These are phyloP conservation scores for Aeschynomene evenia DNA, from an alignment of 306 rosid genomes.

Conservation along the genomic window DNA sequence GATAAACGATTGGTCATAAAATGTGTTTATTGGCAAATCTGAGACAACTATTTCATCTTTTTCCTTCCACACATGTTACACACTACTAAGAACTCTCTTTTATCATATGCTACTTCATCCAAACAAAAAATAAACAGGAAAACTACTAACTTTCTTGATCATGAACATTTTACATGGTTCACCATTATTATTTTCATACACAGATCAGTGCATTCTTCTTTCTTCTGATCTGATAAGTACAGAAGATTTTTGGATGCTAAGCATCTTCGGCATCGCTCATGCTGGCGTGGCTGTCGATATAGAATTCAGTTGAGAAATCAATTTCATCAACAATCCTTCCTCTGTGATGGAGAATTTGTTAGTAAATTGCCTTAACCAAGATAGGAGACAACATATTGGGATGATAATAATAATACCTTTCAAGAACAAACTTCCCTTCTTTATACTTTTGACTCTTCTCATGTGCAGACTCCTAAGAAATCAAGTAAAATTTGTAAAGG, in stretches of 20 bases:
- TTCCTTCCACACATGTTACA: neutral
- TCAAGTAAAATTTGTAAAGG: neutral
- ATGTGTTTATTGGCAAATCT: no score
- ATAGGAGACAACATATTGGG: neutral
- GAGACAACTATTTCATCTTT: conserved; percentile 9
- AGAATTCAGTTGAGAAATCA: conserved; percentile 64
- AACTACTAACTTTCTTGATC: neutral
- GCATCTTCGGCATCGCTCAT: conserved; percentile 75
- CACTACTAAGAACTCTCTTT: conserved; percentile 5
- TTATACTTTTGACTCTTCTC: conserved; percentile 85
- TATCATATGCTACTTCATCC: neutral
- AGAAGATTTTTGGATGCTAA: conserved; percentile 33
- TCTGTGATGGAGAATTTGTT: conserved; percentile 27
- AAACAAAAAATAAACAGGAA: neutral
- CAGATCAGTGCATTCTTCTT: conserved; percentile 17
- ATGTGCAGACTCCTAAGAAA: conserved; percentile 68
- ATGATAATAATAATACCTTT: conserved; percentile 64
- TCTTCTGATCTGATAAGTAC: conserved; percentile 16
- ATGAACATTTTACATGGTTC: conserved; percentile 10
- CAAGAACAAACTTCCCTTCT: conserved; percentile 93
- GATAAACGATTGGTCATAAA: no score
- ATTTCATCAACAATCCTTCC: conserved; percentile 75
- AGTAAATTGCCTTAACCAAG: conserved; percentile 16
- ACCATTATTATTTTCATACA: conserved; percentile 22
- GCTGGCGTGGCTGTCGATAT: conserved; percentile 49